Evolutionary conservation across 176 grass and related monocot genomes (phyloP).

Genomic region (Carex littledalei): DNA sequence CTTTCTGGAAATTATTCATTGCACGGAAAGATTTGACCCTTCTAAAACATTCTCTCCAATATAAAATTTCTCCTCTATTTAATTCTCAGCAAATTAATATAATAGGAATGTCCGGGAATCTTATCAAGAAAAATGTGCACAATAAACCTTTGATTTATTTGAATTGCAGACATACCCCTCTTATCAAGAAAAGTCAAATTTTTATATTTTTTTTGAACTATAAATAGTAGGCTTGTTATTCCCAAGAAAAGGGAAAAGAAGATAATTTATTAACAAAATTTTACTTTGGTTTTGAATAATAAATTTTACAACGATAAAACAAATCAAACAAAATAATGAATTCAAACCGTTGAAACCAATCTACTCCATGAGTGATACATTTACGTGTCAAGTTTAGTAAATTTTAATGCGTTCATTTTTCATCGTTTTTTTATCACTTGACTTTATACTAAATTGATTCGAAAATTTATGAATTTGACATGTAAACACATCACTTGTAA

Average conservation of each 20-base stretch:
- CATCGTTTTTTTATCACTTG: too few relatives aligned
- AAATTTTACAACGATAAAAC: neutral
- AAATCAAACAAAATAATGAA: too few relatives aligned
- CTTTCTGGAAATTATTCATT: constrained; percentile 1
- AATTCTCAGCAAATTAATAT: neutral
- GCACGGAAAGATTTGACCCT: neutral
- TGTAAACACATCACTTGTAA: too few relatives aligned
- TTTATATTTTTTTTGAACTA: neutral
- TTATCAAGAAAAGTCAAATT: neutral
- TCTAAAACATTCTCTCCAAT: constrained; percentile 19
- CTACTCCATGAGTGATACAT: too few relatives aligned
- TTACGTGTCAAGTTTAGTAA: too few relatives aligned
- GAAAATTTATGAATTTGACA: too few relatives aligned
- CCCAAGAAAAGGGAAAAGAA: neutral
- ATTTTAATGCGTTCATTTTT: too few relatives aligned
- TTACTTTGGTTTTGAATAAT: neutral
- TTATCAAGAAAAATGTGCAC: neutral
- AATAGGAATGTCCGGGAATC: neutral
- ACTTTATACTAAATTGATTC: too few relatives aligned
- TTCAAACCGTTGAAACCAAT: too few relatives aligned
- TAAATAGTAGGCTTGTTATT: neutral
- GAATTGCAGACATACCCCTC: neutral
- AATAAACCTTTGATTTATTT: neutral
- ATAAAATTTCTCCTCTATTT: neutral
- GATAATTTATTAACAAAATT: neutral